Base-by-base conservation (phyloP, 805 yeast species). In the Zygosaccharomyces kombuchaensis region DNA sequence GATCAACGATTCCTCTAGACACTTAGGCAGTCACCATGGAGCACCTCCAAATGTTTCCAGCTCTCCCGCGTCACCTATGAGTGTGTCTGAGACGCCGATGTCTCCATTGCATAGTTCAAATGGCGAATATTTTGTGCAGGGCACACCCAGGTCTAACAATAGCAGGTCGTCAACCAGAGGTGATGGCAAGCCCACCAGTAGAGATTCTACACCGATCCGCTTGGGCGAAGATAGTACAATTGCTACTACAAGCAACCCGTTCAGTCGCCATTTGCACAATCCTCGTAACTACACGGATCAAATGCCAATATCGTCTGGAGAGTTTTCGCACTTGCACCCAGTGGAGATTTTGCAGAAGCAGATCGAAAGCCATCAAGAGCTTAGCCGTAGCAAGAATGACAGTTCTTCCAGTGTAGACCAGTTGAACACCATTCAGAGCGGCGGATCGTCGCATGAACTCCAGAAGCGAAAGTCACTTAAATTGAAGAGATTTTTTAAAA, bases 401-500 rank as follows among this genome's bases (percentile, higher is more conserved):
- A 46, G 50, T 16, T n/a, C 40, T 1, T 13, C 47, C 9, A 49
- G 50, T 19, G 32, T 45, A n/a, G 45, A 47, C 12, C 43, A 43
- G 14, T 34, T 48, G 14, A 35, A 46, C 9, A 23, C 52, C 3
- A 16, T 29, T 5, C 40, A 37, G 21, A 34, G 39, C 22, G n/a
- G 40, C 10, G 32, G 19, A 12, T 32, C 45, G 13, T 23, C 25
- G 12, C 29, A 19, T 7, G 44, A 38, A 5, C 30, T 22, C n/a
- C 45, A 47, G 23, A 44, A 51, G 31, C 57, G 55, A 45, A 55
- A 56, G 34, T 50, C 62, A 4, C 38, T 59, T 30, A 67, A 57
- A 42, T 60, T 80, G 54, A 75, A 69, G 53, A 59, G 84, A 44
- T 79, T 77, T 58, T 72, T 80, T 60, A 76, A 77, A 57, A 78